These are phyloP conservation scores for Phylloporus scabripes DNA, from an alignment of 768 basidiomycete species.

Conservation along the genomic window DNA sequence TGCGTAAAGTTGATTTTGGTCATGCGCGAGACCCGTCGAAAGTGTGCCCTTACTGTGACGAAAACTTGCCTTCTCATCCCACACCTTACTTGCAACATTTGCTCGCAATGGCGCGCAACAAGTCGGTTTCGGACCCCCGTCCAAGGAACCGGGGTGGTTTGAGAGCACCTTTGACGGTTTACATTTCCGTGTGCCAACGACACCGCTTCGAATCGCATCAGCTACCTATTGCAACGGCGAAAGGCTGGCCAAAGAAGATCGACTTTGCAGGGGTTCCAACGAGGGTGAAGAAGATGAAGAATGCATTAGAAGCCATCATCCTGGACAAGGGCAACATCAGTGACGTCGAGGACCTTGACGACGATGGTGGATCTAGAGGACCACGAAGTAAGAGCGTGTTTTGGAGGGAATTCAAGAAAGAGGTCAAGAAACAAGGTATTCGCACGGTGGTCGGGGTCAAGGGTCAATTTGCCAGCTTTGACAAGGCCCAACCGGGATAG, in stretches of 20 bases:
- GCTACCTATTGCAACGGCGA: constrained; percentile 61
- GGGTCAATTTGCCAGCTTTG: constrained; percentile 74
- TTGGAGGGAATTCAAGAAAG: constrained; percentile 61
- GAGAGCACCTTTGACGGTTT: constrained; percentile 44
- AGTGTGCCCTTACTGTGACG: constrained; percentile 80
- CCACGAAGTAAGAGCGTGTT: constrained; percentile 48
- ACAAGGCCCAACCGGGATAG: constrained; percentile 88
- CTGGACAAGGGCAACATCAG: constrained; percentile 34
- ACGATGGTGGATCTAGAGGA: constrained; percentile 8
- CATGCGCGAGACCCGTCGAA: constrained; percentile 54
- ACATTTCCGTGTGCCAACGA: constrained; percentile 66
- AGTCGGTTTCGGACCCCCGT: constrained; percentile 58
- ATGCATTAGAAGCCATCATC: constrained; percentile 46
- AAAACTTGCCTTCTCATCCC: constrained; percentile 54
- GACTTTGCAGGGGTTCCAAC: constrained; percentile 52
- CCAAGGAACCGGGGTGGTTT: constrained; percentile 66
- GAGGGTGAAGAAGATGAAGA: constrained; percentile 50
- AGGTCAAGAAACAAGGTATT: constrained; percentile 60
- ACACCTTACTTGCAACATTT: constrained; percentile 55
- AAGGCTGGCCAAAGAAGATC: constrained; percentile 75
- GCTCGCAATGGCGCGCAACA: constrained; percentile 44
- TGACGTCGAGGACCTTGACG: constrained; percentile 15
- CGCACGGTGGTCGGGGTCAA: constrained; percentile 61
- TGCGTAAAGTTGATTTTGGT: constrained; percentile 44
- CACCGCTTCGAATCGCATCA: constrained; percentile 73